phyloP scores from a whole-genome alignment of 441 rosid genomes.

The Omphalea diandra region DNA sequence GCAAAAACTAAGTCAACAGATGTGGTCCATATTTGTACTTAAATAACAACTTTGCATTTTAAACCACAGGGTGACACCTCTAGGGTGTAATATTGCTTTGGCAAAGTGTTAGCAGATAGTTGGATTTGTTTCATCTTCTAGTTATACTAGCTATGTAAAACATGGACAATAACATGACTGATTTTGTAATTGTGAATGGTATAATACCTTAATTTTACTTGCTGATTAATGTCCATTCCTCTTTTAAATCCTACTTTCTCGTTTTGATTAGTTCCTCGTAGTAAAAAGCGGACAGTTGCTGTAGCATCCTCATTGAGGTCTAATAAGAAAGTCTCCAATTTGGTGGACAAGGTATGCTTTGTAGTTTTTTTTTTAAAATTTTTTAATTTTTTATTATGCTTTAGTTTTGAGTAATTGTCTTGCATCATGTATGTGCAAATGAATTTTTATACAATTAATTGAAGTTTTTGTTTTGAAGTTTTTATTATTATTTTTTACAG shows the following conservation, averaged over 20 bases:
- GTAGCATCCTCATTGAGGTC: constrained; percentile 76
- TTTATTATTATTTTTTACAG: constrained; percentile 37
- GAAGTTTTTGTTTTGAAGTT: not conserved
- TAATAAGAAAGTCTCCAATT: constrained; percentile 85
- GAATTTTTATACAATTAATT: constrained; percentile 5
- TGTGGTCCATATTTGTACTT: not conserved
- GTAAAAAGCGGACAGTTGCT: constrained; percentile 70
- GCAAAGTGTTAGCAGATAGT: not conserved
- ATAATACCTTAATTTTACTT: not conserved
- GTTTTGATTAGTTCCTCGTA: constrained; percentile 50
- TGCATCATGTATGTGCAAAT: not conserved
- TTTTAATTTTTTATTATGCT: constrained; percentile 7
- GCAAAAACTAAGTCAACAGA: not conserved
- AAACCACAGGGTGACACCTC: not conserved
- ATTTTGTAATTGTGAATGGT: not conserved
- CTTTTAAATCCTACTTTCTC: not conserved
- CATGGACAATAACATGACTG: not conserved
- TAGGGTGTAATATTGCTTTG: not conserved
- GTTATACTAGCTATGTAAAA: not conserved
- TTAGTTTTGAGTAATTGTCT: constrained; percentile 3
- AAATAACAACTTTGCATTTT: not conserved
- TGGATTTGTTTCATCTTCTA: not conserved
- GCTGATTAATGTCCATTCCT: not conserved
- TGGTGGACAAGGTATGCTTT: constrained; percentile 92
- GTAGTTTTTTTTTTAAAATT: too few species aligned